Base-by-base conservation (phyloP, 257 asterid species). In the Eustoma russellianum region DNA sequence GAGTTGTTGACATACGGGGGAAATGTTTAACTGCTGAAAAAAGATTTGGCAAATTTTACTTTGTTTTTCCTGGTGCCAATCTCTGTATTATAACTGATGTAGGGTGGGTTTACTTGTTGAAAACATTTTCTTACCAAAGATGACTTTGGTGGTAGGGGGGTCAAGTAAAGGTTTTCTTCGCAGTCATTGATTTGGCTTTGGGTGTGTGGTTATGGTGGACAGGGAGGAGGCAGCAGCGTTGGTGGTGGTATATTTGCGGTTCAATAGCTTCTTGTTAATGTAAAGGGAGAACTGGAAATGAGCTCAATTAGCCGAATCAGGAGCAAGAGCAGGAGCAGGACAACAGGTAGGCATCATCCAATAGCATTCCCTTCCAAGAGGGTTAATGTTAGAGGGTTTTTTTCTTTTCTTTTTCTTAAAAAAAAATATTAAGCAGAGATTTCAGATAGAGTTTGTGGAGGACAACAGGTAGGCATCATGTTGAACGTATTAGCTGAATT, bases 191-290 rank as follows among this genome's bases (percentile, higher is more conserved):
- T 74, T 48, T 79, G 87, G 92, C 77, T 64, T 79, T 80, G 78
- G 88, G 69, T 89, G 79, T 82, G 80, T 86, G 88, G 88, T 83
- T 86, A 82, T 90, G 90, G 95, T 89, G 97, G 93, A 79, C 98
- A 90, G 98, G 96, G 80, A 76, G 88, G 83, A 70, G 86, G 81
- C 75, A 53, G 86, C 79, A 69, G 86, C 83, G 66, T 78, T 74
- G 79, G 74, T 73, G 86, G 83, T 74, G 81, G 63, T 59, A 35
- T 66, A 63, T 72, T 75, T 73, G 78, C 84, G 10, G 71, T 50
- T 61, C 62, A 50, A 71, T 74, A 74, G 77, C 68, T 47, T n/a
- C n/a, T 71, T 72, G 82, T 74, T 73, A 72, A 60, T 55, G 71
- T 38, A 11, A 11, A 38, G 43, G 48, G 49, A 59, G 63, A 54